Evolutionary conservation across 2,329 filamentous ascomycete genomes (phyloP).

Genomic region (Diaporthe velutina): DNA sequence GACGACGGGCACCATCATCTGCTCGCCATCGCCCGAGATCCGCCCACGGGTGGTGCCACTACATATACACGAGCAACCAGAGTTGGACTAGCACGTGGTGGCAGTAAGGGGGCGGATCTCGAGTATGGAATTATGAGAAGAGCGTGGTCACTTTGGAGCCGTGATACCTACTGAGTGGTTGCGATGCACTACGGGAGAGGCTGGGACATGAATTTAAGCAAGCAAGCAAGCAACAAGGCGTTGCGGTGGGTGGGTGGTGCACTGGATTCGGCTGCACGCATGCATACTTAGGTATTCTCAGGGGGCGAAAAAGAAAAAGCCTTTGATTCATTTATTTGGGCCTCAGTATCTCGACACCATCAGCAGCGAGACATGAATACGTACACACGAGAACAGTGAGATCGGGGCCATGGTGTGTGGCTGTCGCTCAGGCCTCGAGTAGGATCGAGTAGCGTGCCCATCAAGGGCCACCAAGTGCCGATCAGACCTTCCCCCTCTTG

Average conservation of each 20-base stretch:
- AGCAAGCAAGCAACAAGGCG: not conserved
- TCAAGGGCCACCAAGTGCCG: too few relatives aligned
- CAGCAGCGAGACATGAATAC: not conserved
- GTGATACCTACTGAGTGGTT: not conserved
- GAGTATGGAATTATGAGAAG: not conserved
- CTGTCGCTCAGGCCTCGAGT: not conserved
- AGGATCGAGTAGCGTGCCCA: too few relatives aligned
- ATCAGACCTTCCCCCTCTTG: too few relatives aligned
- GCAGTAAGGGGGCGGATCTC: too few relatives aligned
- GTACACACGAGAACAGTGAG: not conserved
- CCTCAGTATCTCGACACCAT: not conserved
- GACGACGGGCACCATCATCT: slow-evolving; percentile 21
- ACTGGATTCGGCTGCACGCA: not conserved
- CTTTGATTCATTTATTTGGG: not conserved
- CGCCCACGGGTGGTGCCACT: slow-evolving; percentile 2
- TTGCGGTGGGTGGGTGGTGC: not conserved
- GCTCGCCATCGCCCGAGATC: not conserved
- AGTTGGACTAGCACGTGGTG: not conserved
- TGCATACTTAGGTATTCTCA: not conserved
- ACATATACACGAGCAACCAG: not conserved
- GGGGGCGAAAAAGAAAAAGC: not conserved
- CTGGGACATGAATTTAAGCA: not conserved
- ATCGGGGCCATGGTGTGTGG: not conserved
- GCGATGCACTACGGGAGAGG: not conserved
- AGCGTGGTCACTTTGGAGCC: not conserved